These are phyloP conservation scores for Tolypocladium inflatum DNA, from an alignment of 2,329 filamentous ascomycete species.

Conservation along the genomic window DNA sequence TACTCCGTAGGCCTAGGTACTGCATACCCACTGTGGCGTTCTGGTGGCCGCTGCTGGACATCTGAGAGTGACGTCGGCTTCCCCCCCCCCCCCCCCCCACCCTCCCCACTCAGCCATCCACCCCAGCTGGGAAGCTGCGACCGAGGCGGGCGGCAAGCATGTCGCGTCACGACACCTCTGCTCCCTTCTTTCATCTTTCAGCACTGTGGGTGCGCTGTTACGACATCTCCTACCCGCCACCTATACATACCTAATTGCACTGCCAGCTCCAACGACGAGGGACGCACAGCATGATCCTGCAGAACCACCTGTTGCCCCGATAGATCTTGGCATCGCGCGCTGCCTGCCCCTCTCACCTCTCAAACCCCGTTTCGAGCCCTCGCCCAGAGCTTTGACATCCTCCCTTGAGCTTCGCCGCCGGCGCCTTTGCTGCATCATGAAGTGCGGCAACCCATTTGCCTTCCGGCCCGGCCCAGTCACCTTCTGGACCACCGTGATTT, in stretches of 20 bases:
- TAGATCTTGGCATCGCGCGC: background rate
- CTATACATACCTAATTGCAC: background rate
- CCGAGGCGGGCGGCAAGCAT: background rate
- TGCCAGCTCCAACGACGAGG: background rate
- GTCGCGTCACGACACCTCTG: background rate
- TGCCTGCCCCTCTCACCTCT: background rate
- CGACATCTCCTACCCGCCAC: background rate
- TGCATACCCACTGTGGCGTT: too few relatives aligned
- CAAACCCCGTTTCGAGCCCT: background rate
- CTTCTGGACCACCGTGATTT: slow-evolving; percentile 65
- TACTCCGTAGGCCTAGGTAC: too few relatives aligned
- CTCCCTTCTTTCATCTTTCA: background rate
- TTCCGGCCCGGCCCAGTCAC: slow-evolving; percentile 79
- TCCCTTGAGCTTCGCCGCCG: background rate
- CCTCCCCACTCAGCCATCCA: background rate
- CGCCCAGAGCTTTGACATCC: background rate
- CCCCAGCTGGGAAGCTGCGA: background rate
- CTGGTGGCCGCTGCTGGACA: background rate
- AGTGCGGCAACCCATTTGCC: slow-evolving; percentile 48
- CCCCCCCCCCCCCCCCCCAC: too few relatives aligned
- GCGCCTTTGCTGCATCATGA: slow-evolving; percentile 13
- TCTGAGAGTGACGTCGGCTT: background rate
- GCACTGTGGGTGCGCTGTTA: background rate
- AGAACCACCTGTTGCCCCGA: background rate
- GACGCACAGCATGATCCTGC: background rate